phyloP scores from a whole-genome alignment of 805 yeast genomes.

The Candida multigemmis region DNA sequence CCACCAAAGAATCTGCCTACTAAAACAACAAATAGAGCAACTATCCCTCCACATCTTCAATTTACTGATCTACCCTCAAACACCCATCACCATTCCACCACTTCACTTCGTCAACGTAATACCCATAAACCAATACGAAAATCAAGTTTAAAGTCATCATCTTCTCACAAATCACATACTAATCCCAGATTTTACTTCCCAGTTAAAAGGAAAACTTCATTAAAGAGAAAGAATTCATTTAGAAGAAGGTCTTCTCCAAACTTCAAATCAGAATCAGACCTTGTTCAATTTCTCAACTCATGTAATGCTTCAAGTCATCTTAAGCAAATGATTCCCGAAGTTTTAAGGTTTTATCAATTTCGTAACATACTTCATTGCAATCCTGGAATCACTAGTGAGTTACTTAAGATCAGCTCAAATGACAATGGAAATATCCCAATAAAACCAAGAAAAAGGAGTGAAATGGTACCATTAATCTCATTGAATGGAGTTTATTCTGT shows the following conservation, averaged over 20 bases:
- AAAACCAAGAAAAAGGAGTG: conserved; percentile 2
- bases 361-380: conserved; percentile 6
- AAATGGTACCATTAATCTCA: conserved; percentile 1
- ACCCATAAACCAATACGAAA: too few species aligned
- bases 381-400: conserved; percentile 7
- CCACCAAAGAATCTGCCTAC: too few species aligned
- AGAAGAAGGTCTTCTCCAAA: too few species aligned
- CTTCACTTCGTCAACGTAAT: too few species aligned
- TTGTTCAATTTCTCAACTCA: conserved; percentile 11
- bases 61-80: too few species aligned
- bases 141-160: too few species aligned
- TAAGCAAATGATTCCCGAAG: conserved; percentile 18
- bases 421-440: conserved; percentile 4
- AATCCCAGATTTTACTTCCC: conserved; percentile 25
- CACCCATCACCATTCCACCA: too few species aligned
- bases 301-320: conserved; percentile 12
- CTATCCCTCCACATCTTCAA: too few species aligned
- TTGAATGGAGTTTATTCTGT: conserved; percentile 10
- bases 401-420: conserved; percentile 4
- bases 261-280: conserved; percentile 10
- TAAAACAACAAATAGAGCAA: too few species aligned
- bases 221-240: conserved; percentile 13
- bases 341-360: conserved; percentile 17
- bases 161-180: too few species aligned
- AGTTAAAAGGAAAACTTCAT: conserved; percentile 23